Evolutionary conservation across 2,329 filamentous ascomycete species (phyloP), one percentile per base, ranked within the genome.

Genomic region (Diaporthe citriasiana): DNA sequence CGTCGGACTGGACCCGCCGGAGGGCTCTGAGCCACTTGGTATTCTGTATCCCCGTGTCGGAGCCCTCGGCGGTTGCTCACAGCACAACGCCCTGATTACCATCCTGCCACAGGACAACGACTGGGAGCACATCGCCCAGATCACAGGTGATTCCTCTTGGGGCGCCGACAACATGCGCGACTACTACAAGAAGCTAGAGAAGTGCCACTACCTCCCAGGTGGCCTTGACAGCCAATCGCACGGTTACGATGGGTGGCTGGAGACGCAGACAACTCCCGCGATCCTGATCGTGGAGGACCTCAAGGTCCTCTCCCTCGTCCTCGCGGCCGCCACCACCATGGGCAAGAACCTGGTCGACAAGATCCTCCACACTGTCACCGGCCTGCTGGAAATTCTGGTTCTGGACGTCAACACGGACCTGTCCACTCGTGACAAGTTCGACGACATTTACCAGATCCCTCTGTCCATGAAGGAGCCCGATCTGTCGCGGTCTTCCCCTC

Each of bases 391-490:
- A 45, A 81, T 88, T 10, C 79, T 89, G 13, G 78, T 84, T 1
- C 84, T 84, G 27, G 88, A 92, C 75, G 83, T 86, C 77, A 92
- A 92, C 84, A 66, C 63, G 57, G 63, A 66, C 47, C 2, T 66
- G 30, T 73, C 80, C 0, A 59, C 66, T 0, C 86, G 89, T 35
- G 90, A 92, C 79, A 80, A 80, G n/a, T 77, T 80, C 5, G 82
- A 85, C 53, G 86, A 84, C 2, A 82, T 89, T 53, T 92, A 87
- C 79, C 89, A 92, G 76, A 87, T 93, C 9, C 90, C 91, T 6
- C 79, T 92, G 27, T 84, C 87, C 0, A 87, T 88, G 74, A 82
- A 85, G 35, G 79, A 85, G n/a, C 84, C 81, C 68, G 83, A 85
- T 56, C 50, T 19, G 30, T 66, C 63, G 30, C 89, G 90, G 38